Conservation (phyloP, 495 filamentous ascomycete species). For the Parmelia sp. region DNA sequence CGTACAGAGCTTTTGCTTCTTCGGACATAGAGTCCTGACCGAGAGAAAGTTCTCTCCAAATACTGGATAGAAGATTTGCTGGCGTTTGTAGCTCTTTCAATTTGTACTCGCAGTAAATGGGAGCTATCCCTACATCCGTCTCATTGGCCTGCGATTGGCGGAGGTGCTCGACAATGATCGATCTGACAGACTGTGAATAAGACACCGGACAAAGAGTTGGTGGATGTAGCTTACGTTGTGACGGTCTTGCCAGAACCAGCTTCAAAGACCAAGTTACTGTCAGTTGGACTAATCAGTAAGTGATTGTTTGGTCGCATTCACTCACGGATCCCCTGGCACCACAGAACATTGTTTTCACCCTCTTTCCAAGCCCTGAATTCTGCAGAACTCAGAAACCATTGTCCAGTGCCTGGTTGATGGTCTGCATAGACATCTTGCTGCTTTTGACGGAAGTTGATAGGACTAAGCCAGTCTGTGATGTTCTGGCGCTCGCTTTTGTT, state of each 20-base stretch:
- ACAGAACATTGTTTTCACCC: neutral
- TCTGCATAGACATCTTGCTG: neutral
- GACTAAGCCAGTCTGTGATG: no score
- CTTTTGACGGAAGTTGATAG: neutral
- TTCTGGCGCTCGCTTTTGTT: neutral
- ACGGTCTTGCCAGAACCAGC: neutral
- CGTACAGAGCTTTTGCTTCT: neutral
- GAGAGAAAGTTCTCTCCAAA: neutral
- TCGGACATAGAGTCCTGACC: neutral
- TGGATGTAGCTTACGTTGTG: neutral
- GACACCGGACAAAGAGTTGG: neutral
- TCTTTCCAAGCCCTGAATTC: neutral
- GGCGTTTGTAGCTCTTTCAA: neutral
- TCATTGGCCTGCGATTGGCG: neutral
- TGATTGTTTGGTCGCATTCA: neutral
- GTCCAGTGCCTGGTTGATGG: neutral
- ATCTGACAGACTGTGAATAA: neutral
- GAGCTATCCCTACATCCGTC: neutral
- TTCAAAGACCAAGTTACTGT: neutral
- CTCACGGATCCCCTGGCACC: neutral
- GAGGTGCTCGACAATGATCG: neutral
- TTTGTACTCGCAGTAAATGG: neutral
- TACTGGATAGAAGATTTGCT: neutral
- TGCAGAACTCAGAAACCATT: neutral
- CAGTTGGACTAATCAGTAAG: neutral